phyloP scores from a whole-genome alignment of 805 yeast genomes.

The Sungouiozyma ichnusensis region DNA sequence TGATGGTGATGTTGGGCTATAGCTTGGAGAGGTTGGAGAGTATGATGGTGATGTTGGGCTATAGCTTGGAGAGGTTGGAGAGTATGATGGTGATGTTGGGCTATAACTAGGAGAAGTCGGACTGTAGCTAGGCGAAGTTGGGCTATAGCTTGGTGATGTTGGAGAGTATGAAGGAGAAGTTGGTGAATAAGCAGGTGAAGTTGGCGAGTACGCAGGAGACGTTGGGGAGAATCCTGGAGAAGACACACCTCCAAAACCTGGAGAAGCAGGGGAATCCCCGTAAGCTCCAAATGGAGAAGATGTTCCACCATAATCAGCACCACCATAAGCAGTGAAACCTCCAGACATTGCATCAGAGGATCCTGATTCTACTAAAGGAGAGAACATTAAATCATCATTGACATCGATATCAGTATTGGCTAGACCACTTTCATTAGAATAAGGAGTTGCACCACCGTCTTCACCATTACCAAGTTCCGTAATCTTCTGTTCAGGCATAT shows the following conservation, averaged over 20 bases:
- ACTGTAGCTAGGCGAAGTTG: slow-evolving; percentile 70
- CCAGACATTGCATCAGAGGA: slow-evolving; percentile 63
- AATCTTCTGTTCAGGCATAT: slow-evolving; percentile 34
- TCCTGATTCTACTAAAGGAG: slow-evolving; percentile 87
- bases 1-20: slow-evolving; percentile 66
- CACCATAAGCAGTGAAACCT: slow-evolving; percentile 84
- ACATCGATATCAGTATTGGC: slow-evolving; percentile 53
- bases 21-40: slow-evolving; percentile 68
- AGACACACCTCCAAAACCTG: slow-evolving; percentile 44
- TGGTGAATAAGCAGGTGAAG: slow-evolving; percentile 74
- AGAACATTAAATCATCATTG: slow-evolving; percentile 72
- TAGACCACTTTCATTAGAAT: slow-evolving; percentile 53
- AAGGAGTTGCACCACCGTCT: slow-evolving; percentile 89
- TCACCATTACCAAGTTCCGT: slow-evolving; percentile 34
- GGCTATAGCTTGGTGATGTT: slow-evolving; percentile 56
- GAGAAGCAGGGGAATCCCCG: slow-evolving; percentile 49
- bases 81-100: slow-evolving; percentile 64
- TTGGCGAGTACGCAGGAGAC: slow-evolving; percentile 70
- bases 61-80: slow-evolving; percentile 70
- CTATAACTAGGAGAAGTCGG: slow-evolving; percentile 76
- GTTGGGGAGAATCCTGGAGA: slow-evolving; percentile 67
- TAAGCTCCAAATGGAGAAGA: slow-evolving; percentile 42
- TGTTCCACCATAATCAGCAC: slow-evolving; percentile 53
- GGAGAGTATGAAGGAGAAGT: slow-evolving; percentile 73
- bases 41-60: slow-evolving; percentile 62